Percentiles rank a stretch among this genome's conserved stretches.
phyloP scores from a whole-genome alignment of 2,329 filamentous ascomycete species.

The Alternaria gansuensis region DNA sequence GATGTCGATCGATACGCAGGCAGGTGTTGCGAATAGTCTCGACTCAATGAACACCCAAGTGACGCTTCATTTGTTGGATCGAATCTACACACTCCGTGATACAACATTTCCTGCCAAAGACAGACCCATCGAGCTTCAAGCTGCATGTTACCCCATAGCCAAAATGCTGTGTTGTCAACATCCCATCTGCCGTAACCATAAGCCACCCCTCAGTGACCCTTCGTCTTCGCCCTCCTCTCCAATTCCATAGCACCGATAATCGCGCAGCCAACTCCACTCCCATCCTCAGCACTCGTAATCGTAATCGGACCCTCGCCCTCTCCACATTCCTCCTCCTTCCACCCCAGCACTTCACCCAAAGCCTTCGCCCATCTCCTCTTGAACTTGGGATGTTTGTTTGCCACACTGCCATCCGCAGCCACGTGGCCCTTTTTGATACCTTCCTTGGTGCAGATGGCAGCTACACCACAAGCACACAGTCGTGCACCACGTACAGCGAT shows the following conservation, averaged over 20 bases:
- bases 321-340: conserved; percentile 34
- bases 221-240: conserved; percentile 22
- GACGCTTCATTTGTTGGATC: background rate
- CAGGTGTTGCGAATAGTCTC: background rate
- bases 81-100: background rate
- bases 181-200: background rate
- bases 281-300: conserved; percentile 54
- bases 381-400: conserved; percentile 56
- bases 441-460: conserved; percentile 51
- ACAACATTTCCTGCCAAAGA: background rate
- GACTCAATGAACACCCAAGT: background rate
- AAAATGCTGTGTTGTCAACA: background rate
- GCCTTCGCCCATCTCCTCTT: conserved; percentile 54
- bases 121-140: background rate
- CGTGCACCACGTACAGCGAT: conserved; percentile 49
- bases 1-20: background rate
- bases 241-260: conserved; percentile 48
- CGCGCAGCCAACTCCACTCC: conserved; percentile 53
- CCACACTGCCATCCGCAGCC: conserved; percentile 53
- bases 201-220: background rate
- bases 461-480: conserved; percentile 52
- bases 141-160: background rate
- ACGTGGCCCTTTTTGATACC: conserved; percentile 47
- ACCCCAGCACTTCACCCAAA: conserved; percentile 52
- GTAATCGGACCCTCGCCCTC: conserved; percentile 45